These are phyloP conservation scores for Monosporozyma siamensis DNA, from an alignment of 805 yeast species.

Conservation along the genomic window DNA sequence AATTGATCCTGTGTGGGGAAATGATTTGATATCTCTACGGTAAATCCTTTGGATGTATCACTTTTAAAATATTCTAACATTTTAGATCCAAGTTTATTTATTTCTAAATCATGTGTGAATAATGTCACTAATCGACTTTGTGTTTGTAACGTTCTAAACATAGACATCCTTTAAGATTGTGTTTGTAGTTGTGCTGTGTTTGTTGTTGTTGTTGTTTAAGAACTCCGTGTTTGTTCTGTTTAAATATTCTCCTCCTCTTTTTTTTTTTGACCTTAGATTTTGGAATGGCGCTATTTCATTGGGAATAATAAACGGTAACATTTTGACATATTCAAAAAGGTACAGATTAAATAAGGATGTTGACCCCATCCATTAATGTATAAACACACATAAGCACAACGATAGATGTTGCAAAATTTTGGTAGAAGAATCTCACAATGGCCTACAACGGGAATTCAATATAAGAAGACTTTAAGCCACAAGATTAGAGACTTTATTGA, in stretches of 20 bases:
- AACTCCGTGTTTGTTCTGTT: slow-evolving; percentile 3
- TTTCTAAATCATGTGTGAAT: slow-evolving; percentile 27
- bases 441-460: background rate
- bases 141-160: slow-evolving; percentile 38
- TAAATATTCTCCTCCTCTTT: background rate
- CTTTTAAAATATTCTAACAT: slow-evolving; percentile 4
- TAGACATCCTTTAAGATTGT: slow-evolving; percentile 31
- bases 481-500: slow-evolving; percentile 30
- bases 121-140: slow-evolving; percentile 40
- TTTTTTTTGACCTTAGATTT: too few relatives aligned
- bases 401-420: background rate
- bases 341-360: too few relatives aligned
- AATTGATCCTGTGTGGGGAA: slow-evolving; percentile 28
- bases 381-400: too few relatives aligned
- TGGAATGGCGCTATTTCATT: too few relatives aligned
- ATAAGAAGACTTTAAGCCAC: slow-evolving; percentile 32
- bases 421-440: background rate
- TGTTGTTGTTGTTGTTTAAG: background rate
- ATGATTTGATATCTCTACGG: slow-evolving; percentile 17
- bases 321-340: too few relatives aligned
- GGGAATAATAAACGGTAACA: too few relatives aligned
- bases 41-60: slow-evolving; percentile 11
- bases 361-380: too few relatives aligned
- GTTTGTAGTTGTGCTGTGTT: background rate
- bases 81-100: slow-evolving; percentile 12